Percentiles rank a stretch among this genome's conserved stretches.
These are phyloP conservation scores for Amanita rubescens DNA, from an alignment of 768 basidiomycete species.

Conservation along the genomic window DNA sequence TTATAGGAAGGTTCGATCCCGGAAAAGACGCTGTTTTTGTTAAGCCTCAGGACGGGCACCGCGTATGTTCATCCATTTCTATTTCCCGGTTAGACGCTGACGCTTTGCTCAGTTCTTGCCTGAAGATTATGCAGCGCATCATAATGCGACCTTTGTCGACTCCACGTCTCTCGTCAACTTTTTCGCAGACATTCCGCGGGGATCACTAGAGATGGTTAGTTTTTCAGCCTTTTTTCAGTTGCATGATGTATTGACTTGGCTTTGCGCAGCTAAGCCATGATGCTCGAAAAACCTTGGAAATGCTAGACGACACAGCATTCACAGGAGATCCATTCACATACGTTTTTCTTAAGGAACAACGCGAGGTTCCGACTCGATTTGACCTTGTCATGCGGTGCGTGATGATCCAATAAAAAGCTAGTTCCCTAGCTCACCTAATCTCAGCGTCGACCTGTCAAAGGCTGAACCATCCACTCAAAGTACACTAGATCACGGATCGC, in stretches of 20 bases:
- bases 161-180: slow-evolving; percentile 72
- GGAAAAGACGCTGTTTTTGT: slow-evolving; percentile 48
- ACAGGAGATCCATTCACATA: slow-evolving; percentile 58
- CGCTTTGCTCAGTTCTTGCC: slow-evolving; percentile 40
- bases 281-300: slow-evolving; percentile 64
- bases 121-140: slow-evolving; percentile 45
- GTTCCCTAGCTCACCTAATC: neutral
- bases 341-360: slow-evolving; percentile 68
- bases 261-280: slow-evolving; percentile 62
- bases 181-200: slow-evolving; percentile 63
- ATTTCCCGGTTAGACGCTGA: neutral
- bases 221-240: neutral
- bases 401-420: neutral
- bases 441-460: slow-evolving; percentile 50
- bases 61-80: slow-evolving; percentile 29
- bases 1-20: slow-evolving; percentile 66
- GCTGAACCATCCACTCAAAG: slow-evolving; percentile 40
- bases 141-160: slow-evolving; percentile 68
- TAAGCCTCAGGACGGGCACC: slow-evolving; percentile 46
- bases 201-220: slow-evolving; percentile 72
- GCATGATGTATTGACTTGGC: neutral
- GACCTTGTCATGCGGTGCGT: slow-evolving; percentile 64
- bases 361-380: slow-evolving; percentile 57
- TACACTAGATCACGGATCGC: slow-evolving; percentile 54
- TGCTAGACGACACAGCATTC: slow-evolving; percentile 40